These are phyloP conservation scores for Phialocephala subalpina DNA, from an alignment of 2,329 filamentous ascomycete species.

Conservation along the genomic window DNA sequence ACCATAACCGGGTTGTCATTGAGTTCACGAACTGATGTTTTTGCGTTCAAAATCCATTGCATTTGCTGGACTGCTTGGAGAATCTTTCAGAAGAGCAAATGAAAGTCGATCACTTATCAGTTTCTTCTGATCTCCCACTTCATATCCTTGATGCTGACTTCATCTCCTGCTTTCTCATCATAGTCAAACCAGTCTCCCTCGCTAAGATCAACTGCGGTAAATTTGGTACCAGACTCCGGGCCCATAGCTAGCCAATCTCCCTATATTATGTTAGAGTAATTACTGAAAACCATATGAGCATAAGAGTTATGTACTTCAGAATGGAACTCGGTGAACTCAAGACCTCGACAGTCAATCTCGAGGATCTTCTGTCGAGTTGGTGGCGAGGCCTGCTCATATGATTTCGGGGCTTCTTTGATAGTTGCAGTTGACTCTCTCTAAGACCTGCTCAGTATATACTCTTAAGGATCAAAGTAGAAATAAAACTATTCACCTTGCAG, in stretches of 20 bases:
- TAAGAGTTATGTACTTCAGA: slow-evolving; percentile 70
- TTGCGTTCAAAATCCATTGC: neutral
- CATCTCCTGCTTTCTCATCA: slow-evolving; percentile 90
- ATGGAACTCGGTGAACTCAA: slow-evolving; percentile 92
- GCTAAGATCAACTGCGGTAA: slow-evolving; percentile 79
- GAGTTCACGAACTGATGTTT: neutral
- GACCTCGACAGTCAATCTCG: slow-evolving; percentile 90
- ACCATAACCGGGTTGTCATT: too few species aligned
- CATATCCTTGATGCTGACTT: slow-evolving; percentile 90
- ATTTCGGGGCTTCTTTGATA: slow-evolving; percentile 76
- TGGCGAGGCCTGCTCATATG: slow-evolving; percentile 77
- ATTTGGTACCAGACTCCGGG: slow-evolving; percentile 80
- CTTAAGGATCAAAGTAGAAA: neutral
- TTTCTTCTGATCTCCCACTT: slow-evolving; percentile 76
- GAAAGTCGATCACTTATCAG: slow-evolving; percentile 25
- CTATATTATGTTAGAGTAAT: slow-evolving; percentile 51
- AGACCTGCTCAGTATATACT: slow-evolving; percentile 44
- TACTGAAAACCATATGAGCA: too few species aligned
- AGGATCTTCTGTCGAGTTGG: slow-evolving; percentile 81
- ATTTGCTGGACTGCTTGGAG: neutral
- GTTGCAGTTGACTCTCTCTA: slow-evolving; percentile 86
- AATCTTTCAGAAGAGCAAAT: neutral
- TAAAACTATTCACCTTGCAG: slow-evolving; percentile 75
- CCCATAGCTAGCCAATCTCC: slow-evolving; percentile 92
- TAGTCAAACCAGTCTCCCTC: slow-evolving; percentile 99